A percentile compares a stretch with the other conserved stretches of the same genome.
phyloP scores from a whole-genome alignment of 75 land plant species.

The Pinus tabuliformis region DNA sequence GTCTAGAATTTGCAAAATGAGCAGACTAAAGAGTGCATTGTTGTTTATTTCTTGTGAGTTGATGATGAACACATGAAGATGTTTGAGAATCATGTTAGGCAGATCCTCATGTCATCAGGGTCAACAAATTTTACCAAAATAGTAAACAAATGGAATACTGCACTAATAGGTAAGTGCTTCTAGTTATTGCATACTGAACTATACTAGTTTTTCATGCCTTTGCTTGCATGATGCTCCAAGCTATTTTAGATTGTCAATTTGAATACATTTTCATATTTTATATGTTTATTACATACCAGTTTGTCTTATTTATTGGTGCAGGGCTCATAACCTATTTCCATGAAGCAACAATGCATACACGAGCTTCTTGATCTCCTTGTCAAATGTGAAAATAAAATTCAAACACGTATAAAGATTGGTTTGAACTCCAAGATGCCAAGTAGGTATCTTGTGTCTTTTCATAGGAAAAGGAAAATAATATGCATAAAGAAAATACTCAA shows the following conservation, averaged over 20 bases:
- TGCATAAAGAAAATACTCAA: not conserved
- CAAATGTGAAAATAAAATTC: constrained; percentile 99
- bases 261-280: not conserved
- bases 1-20: constrained; percentile 99
- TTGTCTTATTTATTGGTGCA: constrained; percentile 10
- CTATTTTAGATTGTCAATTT: too few species aligned
- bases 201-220: not conserved
- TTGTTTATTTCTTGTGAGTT: constrained; percentile 91
- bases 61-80: constrained; percentile 99
- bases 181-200: not conserved
- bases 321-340: constrained; percentile 99
- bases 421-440: constrained; percentile 99
- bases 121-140: constrained; percentile 99
- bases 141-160: constrained; percentile 99
- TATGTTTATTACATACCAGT: not conserved
- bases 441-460: constrained; percentile 38
- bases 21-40: constrained; percentile 95
- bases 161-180: constrained; percentile 72
- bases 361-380: constrained; percentile 94
- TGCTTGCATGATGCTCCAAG: not conserved
- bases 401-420: constrained; percentile 99
- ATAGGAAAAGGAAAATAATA: too few species aligned
- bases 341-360: constrained; percentile 99
- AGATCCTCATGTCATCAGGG: constrained; percentile 99
- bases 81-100: constrained; percentile 98